Evolutionary conservation across 306 rosid genomes (phyloP), one percentile per base, ranked within the genome.

Genomic region (Vigna trinervia): DNA sequence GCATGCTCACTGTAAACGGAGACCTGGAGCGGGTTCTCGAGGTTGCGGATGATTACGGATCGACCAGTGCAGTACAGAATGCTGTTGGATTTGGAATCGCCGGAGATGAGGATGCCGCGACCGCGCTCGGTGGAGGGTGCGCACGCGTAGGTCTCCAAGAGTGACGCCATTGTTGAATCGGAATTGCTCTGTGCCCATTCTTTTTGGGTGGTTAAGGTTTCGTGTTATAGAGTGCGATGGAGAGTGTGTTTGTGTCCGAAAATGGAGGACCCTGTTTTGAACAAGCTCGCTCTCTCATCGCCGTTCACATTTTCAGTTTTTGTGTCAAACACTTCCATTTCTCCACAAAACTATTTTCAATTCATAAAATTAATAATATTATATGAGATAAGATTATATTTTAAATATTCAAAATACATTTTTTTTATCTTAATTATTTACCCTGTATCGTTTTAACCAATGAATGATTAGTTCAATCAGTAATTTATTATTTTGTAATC

Each of bases 41-140:
- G 91, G 75, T 87, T 91, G 69, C 93, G 89, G 39, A 95, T 87
- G 12, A 95, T 82, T 26, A 92, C 92, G 71, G 99, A 92, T 83
- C 99, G 85, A n/a, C 89, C 94, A 12, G 96, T 91, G 84, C 98
- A 91, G 67, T 95, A 95, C 19, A 92, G 86, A n/a, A 95, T 63
- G 71, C 71, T 50, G 83, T 92, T 90, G 75, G 98, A 71, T 83
- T 92, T 92, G 48, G 94, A 75, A 73, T 91, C 88, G 69, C 97
- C 97, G 73, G 99, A 88, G 83, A 95, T 95, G n/a, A 95, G 84
- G 32, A 95, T 95, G 41, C 99, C 99, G 32, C 96, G 87, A 65
- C 99, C 99, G 0, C 99, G 96, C 85, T 95, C 98, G 19, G 96
- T 87, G 43, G 96, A 85, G 8, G 97, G 97, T 2, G 79, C 89